Conservation (phyloP, 805 yeast genomes). For the Blastobotrys terrestris region DNA sequence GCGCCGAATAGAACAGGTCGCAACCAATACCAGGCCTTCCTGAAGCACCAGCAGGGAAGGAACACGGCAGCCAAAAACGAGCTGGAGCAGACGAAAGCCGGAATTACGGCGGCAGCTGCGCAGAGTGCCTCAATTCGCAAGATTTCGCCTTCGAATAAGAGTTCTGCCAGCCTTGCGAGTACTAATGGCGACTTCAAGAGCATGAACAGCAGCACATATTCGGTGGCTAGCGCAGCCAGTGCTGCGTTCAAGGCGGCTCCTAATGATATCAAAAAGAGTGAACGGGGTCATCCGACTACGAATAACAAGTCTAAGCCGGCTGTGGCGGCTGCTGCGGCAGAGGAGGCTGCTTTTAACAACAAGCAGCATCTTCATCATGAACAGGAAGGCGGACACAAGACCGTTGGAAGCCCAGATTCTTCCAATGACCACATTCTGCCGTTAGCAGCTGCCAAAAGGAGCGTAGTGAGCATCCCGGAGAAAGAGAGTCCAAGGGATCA, state of each 20-base stretch:
- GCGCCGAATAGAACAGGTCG: not conserved
- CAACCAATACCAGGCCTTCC: not conserved
- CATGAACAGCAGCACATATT: slow-evolving; percentile 2
- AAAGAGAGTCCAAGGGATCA: not conserved
- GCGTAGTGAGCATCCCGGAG: not conserved
- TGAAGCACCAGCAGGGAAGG: not conserved
- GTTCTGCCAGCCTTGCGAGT: not conserved
- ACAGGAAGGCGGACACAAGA: not conserved
- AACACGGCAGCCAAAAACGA: not conserved
- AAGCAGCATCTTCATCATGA: not conserved
- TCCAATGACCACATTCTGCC: slow-evolving; percentile 2
- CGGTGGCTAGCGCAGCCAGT: slow-evolving; percentile 6
- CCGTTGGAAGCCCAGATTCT: no score
- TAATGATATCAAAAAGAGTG: no score
- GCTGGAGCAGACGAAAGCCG: not conserved
- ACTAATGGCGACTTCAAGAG: no score
- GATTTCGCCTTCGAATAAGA: not conserved
- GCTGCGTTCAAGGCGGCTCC: slow-evolving; percentile 3
- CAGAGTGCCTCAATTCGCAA: slow-evolving; percentile 1
- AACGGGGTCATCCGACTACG: no score
- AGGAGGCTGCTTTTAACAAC: not conserved
- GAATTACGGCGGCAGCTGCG: slow-evolving; percentile 9
- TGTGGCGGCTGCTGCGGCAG: not conserved
- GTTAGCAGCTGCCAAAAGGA: slow-evolving; percentile 9
- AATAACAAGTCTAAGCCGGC: not conserved